Percentiles rank a stretch among this genome's conserved stretches.
These are phyloP conservation scores for Cyberlindnera suaveolens DNA, from an alignment of 805 yeast species.

Conservation along the genomic window DNA sequence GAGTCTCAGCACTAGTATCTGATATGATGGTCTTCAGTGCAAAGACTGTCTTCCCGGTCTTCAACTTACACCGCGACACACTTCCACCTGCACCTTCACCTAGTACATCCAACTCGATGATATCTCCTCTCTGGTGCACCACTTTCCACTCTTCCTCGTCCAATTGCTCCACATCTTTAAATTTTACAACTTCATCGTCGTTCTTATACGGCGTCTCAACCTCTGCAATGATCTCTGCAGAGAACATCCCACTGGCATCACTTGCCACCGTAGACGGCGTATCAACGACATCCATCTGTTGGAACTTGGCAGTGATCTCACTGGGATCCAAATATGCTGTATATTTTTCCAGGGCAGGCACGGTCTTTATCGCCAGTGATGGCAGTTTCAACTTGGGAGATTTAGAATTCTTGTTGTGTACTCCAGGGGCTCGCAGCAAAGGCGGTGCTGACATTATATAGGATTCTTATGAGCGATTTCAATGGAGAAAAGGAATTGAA, in stretches of 20 bases:
- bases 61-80: constrained; percentile 71
- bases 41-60: constrained; percentile 56
- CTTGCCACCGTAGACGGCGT: constrained; percentile 28
- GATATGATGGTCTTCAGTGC: constrained; percentile 61
- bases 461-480: neutral
- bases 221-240: constrained; percentile 26
- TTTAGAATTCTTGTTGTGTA: constrained; percentile 29
- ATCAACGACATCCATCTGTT: constrained; percentile 16
- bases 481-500: too few relatives aligned
- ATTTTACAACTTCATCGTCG: constrained; percentile 4
- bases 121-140: constrained; percentile 50
- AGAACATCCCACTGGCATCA: constrained; percentile 23
- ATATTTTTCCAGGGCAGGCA: neutral
- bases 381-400: constrained; percentile 42
- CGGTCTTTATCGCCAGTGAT: constrained; percentile 21
- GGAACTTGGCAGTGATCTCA: constrained; percentile 12
- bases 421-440: constrained; percentile 37
- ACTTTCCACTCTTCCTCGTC: constrained; percentile 73
- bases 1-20: constrained; percentile 70
- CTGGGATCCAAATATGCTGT: constrained; percentile 6
- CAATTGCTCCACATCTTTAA: constrained; percentile 44
- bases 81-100: constrained; percentile 97
- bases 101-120: constrained; percentile 60
- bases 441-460: constrained; percentile 32
- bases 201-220: constrained; percentile 10